Evolutionary conservation across 768 basidiomycete genomes (phyloP).

Genomic region (Trametes meyenii): DNA sequence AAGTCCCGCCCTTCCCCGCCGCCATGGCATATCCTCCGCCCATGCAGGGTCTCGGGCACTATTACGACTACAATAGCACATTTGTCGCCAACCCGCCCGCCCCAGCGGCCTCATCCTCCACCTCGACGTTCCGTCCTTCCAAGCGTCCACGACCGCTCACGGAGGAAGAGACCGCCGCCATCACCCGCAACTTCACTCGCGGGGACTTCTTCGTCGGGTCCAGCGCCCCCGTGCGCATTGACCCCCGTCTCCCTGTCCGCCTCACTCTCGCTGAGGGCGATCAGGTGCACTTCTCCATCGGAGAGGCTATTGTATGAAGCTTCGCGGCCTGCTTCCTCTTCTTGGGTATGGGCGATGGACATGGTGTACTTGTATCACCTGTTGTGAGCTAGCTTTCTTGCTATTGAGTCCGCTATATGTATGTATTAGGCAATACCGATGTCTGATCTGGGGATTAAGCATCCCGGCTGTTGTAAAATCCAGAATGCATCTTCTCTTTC

Average conservation of each 20-base stretch:
- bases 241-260: slow-evolving; percentile 77
- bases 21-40: slow-evolving; percentile 45
- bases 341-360: slow-evolving; percentile 18
- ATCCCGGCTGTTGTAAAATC: background rate
- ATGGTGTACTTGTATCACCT: slow-evolving; percentile 21
- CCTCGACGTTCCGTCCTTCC: slow-evolving; percentile 77
- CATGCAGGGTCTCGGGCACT: slow-evolving; percentile 52
- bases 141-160: slow-evolving; percentile 81
- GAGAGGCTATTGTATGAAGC: slow-evolving; percentile 47
- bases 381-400: slow-evolving; percentile 20
- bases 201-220: slow-evolving; percentile 84
- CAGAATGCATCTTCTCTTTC: no score
- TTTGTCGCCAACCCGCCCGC: slow-evolving; percentile 41
- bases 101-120: slow-evolving; percentile 50
- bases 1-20: slow-evolving; percentile 40
- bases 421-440: slow-evolving; percentile 8
- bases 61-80: slow-evolving; percentile 71
- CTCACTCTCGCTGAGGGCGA: slow-evolving; percentile 83
- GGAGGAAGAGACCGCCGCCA: slow-evolving; percentile 82
- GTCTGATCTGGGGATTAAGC: background rate
- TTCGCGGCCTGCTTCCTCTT: background rate
- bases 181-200: slow-evolving; percentile 78
- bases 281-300: slow-evolving; percentile 70
- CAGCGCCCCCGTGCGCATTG: slow-evolving; percentile 81
- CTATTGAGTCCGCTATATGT: slow-evolving; percentile 18